Evolutionary conservation across 352 stramenopile species (phyloP).

Genomic region (Phytophthora sp.): DNA sequence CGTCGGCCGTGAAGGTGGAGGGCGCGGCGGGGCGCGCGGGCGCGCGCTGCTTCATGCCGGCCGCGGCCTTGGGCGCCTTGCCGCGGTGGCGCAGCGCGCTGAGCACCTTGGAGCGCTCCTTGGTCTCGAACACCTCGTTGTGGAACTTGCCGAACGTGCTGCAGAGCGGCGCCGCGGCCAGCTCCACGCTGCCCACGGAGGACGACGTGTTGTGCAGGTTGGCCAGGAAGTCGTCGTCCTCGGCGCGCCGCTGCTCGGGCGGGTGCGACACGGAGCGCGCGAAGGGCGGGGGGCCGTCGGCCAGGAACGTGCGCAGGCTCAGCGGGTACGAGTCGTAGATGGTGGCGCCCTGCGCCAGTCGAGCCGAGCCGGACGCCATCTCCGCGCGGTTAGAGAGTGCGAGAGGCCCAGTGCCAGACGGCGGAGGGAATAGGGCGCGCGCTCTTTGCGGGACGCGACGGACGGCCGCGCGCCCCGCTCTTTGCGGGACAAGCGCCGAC

Average conservation of each 20-base stretch:
- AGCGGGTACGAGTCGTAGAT: constrained; percentile 81
- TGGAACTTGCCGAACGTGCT: constrained; percentile 77
- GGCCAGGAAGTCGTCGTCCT: constrained; percentile 34
- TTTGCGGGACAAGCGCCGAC: constrained; percentile 23
- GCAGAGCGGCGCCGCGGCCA: constrained; percentile 37
- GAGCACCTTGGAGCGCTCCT: constrained; percentile 74
- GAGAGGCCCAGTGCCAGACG: constrained; percentile 32
- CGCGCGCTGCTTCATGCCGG: constrained; percentile 21
- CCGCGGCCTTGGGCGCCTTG: constrained; percentile 37
- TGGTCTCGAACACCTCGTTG: constrained; percentile 79
- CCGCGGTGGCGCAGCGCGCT: constrained; percentile 76
- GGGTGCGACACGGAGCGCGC: constrained; percentile 32
- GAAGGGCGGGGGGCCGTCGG: constrained; percentile 28
- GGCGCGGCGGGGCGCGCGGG: constrained; percentile 16
- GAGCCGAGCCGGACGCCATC: constrained; percentile 5
- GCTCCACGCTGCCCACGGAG: constrained; percentile 28
- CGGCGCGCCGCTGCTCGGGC: constrained; percentile 13
- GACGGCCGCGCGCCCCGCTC: too few relatives aligned
- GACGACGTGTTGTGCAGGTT: constrained; percentile 37
- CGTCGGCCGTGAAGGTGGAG: constrained; percentile 74
- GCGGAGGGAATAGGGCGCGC: too few relatives aligned
- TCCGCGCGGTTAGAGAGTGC: neutral
- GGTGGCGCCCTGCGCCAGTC: constrained; percentile 30
- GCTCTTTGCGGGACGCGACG: too few relatives aligned
- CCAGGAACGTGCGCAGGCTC: constrained; percentile 39